phyloP scores from a whole-genome alignment of 2,329 filamentous ascomycete genomes.

The Emergomyces africanus region DNA sequence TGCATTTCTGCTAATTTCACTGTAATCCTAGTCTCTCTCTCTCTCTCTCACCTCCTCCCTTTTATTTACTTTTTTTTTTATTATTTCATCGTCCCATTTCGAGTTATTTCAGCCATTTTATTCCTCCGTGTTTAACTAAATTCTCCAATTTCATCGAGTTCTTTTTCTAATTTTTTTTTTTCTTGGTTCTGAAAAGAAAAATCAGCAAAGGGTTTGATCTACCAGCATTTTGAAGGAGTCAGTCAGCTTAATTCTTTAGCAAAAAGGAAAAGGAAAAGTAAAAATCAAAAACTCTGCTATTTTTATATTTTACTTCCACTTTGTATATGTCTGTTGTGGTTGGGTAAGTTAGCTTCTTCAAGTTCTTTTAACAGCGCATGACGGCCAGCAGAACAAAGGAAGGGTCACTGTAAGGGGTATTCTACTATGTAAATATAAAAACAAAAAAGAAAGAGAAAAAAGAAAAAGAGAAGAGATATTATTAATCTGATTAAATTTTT shows the following conservation, averaged over 20 bases:
- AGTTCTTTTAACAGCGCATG: not conserved
- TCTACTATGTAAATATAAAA: not conserved
- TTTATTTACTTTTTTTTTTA: not conserved
- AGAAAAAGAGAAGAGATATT: not conserved
- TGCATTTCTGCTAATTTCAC: not conserved
- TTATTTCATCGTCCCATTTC: not conserved
- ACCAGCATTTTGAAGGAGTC: conserved; percentile 2
- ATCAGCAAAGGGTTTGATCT: not conserved
- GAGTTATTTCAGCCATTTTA: not conserved
- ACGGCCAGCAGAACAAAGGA: not conserved
- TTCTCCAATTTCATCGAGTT: too few species aligned
- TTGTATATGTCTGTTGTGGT: not conserved
- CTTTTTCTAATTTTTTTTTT: not conserved
- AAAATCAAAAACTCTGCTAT: not conserved
- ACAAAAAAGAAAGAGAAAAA: not conserved
- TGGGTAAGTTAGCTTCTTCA: too few species aligned
- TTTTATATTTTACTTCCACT: not conserved
- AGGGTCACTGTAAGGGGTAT: not conserved
- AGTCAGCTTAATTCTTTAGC: not conserved
- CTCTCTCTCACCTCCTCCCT: not conserved
- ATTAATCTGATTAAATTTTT: too few species aligned
- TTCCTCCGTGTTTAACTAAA: not conserved
- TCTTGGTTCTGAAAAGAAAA: not conserved
- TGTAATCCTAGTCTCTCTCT: too few species aligned
- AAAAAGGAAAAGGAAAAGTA: too few species aligned